A percentile compares a stretch with the other conserved stretches of the same genome.
phyloP scores from a whole-genome alignment of 2,329 filamentous ascomycete species.

The Ophiostoma ulmi region DNA sequence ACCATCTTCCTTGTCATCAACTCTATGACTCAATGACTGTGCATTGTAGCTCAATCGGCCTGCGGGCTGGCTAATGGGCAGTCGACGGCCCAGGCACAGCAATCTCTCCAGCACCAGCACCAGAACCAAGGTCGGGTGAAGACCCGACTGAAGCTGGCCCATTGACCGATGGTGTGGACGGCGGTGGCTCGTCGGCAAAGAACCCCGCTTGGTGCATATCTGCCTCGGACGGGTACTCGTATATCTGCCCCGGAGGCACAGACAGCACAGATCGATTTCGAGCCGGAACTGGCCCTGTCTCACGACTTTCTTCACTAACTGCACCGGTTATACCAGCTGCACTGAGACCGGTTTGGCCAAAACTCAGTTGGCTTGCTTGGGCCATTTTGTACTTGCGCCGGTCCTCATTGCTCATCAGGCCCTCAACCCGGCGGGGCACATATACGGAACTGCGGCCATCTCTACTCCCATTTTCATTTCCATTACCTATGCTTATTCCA shows the following conservation, averaged over 20 bases:
- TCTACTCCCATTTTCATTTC: neutral
- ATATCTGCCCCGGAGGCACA: constrained; percentile 43
- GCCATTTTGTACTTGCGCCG: constrained; percentile 67
- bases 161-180: too few relatives aligned
- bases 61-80: too few relatives aligned
- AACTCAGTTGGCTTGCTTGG: constrained; percentile 49
- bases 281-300: constrained; percentile 14
- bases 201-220: constrained; percentile 41
- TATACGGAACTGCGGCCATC: constrained; percentile 52
- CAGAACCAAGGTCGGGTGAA: neutral
- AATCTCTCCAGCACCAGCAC: neutral
- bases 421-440: constrained; percentile 64
- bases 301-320: neutral
- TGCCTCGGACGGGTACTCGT: constrained; percentile 44
- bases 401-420: constrained; percentile 74
- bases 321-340: neutral
- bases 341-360: constrained; percentile 17
- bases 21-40: neutral
- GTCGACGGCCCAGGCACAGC: neutral
- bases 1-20: neutral
- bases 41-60: constrained; percentile 35
- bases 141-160: neutral
- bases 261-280: constrained; percentile 32
- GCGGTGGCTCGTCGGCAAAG: constrained; percentile 36
- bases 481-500: neutral